Evolutionary conservation across 257 asterid species (phyloP).

Genomic region (Solanum okadae): DNA sequence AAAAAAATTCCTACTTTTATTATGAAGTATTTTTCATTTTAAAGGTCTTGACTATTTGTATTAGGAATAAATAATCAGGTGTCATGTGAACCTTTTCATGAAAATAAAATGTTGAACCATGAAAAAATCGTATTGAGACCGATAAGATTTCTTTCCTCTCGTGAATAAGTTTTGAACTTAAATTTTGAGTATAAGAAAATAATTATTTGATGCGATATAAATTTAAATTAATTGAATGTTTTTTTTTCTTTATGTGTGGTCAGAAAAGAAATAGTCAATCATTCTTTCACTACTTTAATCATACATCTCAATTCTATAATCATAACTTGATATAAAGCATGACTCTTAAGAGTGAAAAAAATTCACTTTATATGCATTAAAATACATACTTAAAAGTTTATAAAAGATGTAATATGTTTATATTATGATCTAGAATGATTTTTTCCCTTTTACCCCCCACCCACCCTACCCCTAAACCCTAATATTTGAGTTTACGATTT

Average conservation of each 20-base stretch:
- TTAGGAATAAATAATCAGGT: background rate
- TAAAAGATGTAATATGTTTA: background rate
- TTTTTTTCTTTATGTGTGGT: too few relatives aligned
- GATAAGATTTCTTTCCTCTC: background rate
- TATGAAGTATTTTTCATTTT: too few relatives aligned
- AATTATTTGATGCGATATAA: background rate
- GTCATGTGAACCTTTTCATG: too few relatives aligned
- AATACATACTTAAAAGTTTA: background rate
- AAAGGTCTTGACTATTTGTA: background rate
- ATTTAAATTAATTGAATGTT: rapidly evolving
- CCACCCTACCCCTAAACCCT: background rate
- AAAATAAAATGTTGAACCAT: background rate
- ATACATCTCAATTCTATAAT: background rate
- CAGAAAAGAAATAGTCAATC: background rate
- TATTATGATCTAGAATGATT: background rate
- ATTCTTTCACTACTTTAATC: background rate
- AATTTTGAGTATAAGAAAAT: background rate
- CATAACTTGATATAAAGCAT: background rate
- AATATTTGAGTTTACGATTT: background rate
- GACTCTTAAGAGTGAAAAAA: background rate
- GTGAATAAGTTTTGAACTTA: background rate
- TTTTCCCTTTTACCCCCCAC: background rate
- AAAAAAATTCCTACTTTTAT: too few relatives aligned
- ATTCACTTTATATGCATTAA: background rate
- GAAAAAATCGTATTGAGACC: background rate